phyloP scores from a whole-genome alignment of 208 protist genomes.

The Crithidia fasciculata region DNA sequence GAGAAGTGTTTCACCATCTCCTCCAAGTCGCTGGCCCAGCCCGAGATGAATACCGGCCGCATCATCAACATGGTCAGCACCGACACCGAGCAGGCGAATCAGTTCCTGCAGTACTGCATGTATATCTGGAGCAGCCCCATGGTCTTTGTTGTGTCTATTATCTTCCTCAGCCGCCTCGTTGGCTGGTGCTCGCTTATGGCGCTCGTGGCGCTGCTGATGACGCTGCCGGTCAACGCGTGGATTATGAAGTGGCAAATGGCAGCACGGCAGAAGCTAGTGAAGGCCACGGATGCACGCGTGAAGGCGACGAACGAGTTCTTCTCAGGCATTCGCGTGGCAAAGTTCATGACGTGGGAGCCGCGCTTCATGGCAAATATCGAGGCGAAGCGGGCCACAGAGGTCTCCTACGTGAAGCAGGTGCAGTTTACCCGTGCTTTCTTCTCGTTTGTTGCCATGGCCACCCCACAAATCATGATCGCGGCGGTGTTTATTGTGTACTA shows the following conservation, averaged over 20 bases:
- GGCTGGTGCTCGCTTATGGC: slow-evolving; percentile 67
- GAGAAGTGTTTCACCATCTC: slow-evolving; percentile 69
- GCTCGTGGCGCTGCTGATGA: slow-evolving; percentile 56
- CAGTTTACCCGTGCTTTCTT: slow-evolving; percentile 41
- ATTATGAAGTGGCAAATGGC: slow-evolving; percentile 41
- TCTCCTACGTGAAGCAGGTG: slow-evolving; percentile 41
- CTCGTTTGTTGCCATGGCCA: slow-evolving; percentile 64
- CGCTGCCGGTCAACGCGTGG: slow-evolving; percentile 64
- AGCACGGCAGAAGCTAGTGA: slow-evolving; percentile 35
- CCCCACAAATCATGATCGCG: slow-evolving; percentile 65
- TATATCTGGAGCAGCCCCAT: slow-evolving; percentile 73
- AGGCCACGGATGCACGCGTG: slow-evolving; percentile 78
- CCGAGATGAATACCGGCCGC: slow-evolving; percentile 71
- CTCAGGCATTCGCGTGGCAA: slow-evolving; percentile 89
- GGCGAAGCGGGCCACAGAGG: slow-evolving; percentile 46
- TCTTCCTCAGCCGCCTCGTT: slow-evolving; percentile 50
- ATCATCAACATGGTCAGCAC: slow-evolving; percentile 82
- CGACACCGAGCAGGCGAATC: slow-evolving; percentile 43
- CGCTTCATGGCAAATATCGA: slow-evolving; percentile 53
- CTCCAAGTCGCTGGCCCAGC: slow-evolving; percentile 38
- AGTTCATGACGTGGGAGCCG: slow-evolving; percentile 91
- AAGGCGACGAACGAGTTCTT: slow-evolving; percentile 89
- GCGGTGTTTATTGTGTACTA: slow-evolving; percentile 65
- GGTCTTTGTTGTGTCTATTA: slow-evolving; percentile 59
- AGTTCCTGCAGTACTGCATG: slow-evolving; percentile 69